Base-by-base conservation (phyloP, 805 yeast species). In the Candida sithepensis region DNA sequence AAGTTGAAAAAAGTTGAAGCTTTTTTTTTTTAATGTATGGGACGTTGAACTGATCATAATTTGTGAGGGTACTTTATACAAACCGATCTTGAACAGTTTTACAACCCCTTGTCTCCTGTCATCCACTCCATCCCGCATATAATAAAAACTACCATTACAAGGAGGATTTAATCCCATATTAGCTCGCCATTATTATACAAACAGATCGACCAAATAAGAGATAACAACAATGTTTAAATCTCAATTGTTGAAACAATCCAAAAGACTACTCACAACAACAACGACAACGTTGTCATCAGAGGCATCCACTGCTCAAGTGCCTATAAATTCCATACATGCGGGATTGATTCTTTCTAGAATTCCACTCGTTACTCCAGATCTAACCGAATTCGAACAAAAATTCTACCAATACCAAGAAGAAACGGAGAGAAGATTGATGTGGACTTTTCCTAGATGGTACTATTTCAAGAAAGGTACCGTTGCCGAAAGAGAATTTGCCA, bases 381-480 rank as follows among this genome's bases (percentile, higher is more conserved):
- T 83, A 45, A 73, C 84, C 9, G 78, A 73, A 47, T 85, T 92
- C 57, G 97, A 89, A 58, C 61, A 72, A 50, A 81, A 82, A 44
- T 94, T 84, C 67, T 88, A 85, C 64, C 72, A 81, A 45, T 94
- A 94, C 65, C 96, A 91, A 67, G 79, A 81, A 44, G 96, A 88
- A 65, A 74, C 94, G 46, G 91, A 90, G 73, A 83, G 83, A 61
- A 78, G 98, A 59, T 74, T 94, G 56, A 90, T 91, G 96, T 90
- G 97, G 96, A 90, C 98, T 0, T 94, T 94, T 67, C 98, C 99
- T 4, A 82, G 85, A 57, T 89, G 89, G 79, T 91, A 82, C 64
- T 94, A 91, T 70, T 94, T 84, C 72, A 88, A 85, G 62, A 84
- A 79, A 58, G 98, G 98, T 52, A 85, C 97, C 1, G 73, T 94